Evolutionary conservation across 371 early-diverging fungal genomes (phyloP).

Genomic region (Apophysomyces elegans): DNA sequence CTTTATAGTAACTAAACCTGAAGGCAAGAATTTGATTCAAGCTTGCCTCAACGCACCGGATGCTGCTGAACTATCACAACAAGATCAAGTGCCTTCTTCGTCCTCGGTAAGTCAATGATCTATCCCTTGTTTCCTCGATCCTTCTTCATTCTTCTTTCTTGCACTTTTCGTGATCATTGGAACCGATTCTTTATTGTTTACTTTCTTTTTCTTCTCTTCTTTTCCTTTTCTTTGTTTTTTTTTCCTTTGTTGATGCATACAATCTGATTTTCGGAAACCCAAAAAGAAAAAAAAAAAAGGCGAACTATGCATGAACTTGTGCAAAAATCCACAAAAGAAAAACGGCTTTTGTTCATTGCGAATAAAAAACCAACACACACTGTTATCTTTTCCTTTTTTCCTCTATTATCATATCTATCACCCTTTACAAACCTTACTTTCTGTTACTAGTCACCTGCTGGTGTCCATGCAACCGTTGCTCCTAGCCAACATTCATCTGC

Average conservation of each 20-base stretch:
- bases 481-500: background rate
- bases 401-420: background rate
- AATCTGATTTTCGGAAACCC: background rate
- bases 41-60: constrained; percentile 22
- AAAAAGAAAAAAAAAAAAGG: background rate
- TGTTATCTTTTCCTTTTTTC: background rate
- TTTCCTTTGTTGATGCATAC: constrained; percentile 2
- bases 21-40: constrained; percentile 82
- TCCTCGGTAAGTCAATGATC: constrained; percentile 11
- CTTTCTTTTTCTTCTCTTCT: background rate
- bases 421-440: background rate
- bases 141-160: background rate
- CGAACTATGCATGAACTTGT: background rate
- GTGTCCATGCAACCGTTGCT: background rate
- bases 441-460: constrained; percentile 1
- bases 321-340: background rate
- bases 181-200: background rate
- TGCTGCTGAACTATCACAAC: background rate
- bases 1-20: constrained; percentile 87
- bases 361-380: background rate
- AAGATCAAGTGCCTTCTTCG: constrained; percentile 11
- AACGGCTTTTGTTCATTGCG: constrained; percentile 1
- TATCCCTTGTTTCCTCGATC: background rate
- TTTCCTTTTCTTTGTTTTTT: background rate
- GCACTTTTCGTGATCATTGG: background rate